Evolutionary conservation across 106 monocot genomes (phyloP).

Genomic region (Narthecium ossifragum): DNA sequence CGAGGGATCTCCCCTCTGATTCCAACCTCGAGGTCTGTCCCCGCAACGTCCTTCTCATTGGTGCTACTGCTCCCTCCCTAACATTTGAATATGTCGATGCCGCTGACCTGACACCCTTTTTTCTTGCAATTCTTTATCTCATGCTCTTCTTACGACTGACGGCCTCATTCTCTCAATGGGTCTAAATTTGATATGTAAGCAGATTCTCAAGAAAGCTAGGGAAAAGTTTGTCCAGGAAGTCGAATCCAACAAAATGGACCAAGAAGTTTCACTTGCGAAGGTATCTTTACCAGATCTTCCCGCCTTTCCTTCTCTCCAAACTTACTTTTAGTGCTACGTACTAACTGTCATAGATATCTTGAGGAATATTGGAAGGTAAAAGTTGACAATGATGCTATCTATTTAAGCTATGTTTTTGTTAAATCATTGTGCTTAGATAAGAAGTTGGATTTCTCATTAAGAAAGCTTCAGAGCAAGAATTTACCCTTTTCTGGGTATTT

Average conservation of each 20-base stretch:
- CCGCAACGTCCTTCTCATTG: neutral
- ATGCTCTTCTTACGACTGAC: neutral
- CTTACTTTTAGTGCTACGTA: no score
- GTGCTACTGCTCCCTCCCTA: no score
- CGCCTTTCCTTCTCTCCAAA: no score
- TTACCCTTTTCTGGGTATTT: no score
- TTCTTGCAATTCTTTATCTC: neutral
- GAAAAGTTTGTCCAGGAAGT: slow-evolving; percentile 49
- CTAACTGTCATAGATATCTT: no score
- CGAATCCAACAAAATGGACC: slow-evolving; percentile 31
- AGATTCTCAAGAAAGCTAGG: slow-evolving; percentile 47
- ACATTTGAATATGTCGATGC: neutral
- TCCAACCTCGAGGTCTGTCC: slow-evolving; percentile 27
- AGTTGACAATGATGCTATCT: no score
- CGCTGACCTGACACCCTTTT: neutral
- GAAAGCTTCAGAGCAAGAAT: no score
- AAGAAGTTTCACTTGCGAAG: slow-evolving; percentile 56
- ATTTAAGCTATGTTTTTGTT: no score
- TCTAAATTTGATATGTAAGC: slow-evolving; percentile 10
- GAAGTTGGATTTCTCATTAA: no score
- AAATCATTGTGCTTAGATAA: no score
- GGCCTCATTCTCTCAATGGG: neutral
- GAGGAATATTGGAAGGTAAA: no score
- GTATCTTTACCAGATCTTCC: slow-evolving; percentile 13
- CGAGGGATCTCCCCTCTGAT: slow-evolving; percentile 10